phyloP scores from a whole-genome alignment of 768 basidiomycete species.

The Xanthoconium purpureum region DNA sequence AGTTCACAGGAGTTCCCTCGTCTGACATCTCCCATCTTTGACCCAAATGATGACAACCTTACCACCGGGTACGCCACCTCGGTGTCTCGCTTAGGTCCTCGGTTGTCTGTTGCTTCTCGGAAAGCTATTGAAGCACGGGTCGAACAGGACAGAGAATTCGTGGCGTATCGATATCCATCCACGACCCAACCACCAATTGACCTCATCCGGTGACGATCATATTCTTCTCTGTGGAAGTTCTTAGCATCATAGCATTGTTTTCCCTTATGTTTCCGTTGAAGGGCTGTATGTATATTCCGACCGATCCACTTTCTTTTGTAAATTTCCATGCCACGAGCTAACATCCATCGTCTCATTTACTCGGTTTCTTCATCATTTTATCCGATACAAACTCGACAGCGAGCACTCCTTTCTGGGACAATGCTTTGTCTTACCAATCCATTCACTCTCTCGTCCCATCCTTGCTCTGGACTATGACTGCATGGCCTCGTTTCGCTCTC shows the following conservation, averaged over 20 bases:
- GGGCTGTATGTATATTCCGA: slow-evolving; percentile 7
- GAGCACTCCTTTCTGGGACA: slow-evolving; percentile 27
- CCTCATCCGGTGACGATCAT: slow-evolving; percentile 44
- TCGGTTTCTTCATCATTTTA: slow-evolving; percentile 14
- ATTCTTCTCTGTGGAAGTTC: not conserved
- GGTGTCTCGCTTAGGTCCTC: slow-evolving; percentile 46
- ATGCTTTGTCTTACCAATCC: slow-evolving; percentile 16
- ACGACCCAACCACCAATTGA: slow-evolving; percentile 61
- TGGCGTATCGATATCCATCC: slow-evolving; percentile 86
- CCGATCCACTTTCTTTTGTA: slow-evolving; percentile 16
- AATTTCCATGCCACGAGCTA: slow-evolving; percentile 15
- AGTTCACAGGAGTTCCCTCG: slow-evolving; percentile 47
- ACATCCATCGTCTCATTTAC: slow-evolving; percentile 21
- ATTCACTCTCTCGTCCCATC: slow-evolving; percentile 16
- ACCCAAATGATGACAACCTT: slow-evolving; percentile 48
- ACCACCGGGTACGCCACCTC: slow-evolving; percentile 48
- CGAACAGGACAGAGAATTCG: slow-evolving; percentile 81
- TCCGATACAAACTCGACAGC: slow-evolving; percentile 13
- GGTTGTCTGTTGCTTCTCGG: slow-evolving; percentile 63
- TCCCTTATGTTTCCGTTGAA: slow-evolving; percentile 2
- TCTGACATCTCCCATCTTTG: slow-evolving; percentile 41
- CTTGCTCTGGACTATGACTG: slow-evolving; percentile 29
- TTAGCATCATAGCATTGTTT: slow-evolving; percentile 3
- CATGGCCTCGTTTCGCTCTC: slow-evolving; percentile 15
- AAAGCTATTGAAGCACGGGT: slow-evolving; percentile 77